These are phyloP conservation scores for Teunomyces lycoperdinae DNA, from an alignment of 805 yeast species.

Conservation along the genomic window DNA sequence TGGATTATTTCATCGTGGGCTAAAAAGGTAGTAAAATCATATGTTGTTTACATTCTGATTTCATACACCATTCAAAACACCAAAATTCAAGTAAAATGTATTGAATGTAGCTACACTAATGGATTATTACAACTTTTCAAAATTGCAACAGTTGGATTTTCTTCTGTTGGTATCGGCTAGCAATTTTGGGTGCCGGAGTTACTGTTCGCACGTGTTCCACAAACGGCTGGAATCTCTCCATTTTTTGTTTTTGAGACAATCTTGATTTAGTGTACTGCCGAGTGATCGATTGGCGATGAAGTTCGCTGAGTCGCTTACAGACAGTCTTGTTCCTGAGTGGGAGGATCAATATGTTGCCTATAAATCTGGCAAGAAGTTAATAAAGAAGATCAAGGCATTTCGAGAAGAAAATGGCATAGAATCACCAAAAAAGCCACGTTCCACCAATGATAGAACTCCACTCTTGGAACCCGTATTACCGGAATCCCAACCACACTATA, in stretches of 20 bases:
- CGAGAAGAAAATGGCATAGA: background rate
- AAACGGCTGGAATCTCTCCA: conserved; percentile 1
- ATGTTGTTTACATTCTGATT: too few relatives aligned
- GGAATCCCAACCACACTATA: background rate
- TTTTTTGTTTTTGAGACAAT: background rate
- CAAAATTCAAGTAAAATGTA: too few relatives aligned
- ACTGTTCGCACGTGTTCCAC: background rate
- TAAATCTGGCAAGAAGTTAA: conserved; percentile 55
- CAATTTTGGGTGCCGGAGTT: background rate
- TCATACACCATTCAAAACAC: too few relatives aligned
- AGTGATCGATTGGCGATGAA: conserved; percentile 43
- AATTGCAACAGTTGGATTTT: too few relatives aligned
- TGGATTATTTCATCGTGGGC: too few relatives aligned
- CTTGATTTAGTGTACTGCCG: background rate
- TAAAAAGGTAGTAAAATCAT: too few relatives aligned
- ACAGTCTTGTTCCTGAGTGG: conserved; percentile 85
- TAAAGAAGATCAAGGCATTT: conserved; percentile 33
- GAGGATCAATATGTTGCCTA: conserved; percentile 75
- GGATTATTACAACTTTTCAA: too few relatives aligned
- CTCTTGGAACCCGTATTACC: background rate
- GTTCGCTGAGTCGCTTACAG: conserved; percentile 64
- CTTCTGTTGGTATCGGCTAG: background rate
- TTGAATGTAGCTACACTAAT: too few relatives aligned
- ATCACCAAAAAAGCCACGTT: background rate
- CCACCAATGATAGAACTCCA: conserved; percentile 4